Percentiles rank a stretch among this genome's conserved stretches.
Conservation (phyloP, 164 flowering plant species). For the Macadamia integrifolia region DNA sequence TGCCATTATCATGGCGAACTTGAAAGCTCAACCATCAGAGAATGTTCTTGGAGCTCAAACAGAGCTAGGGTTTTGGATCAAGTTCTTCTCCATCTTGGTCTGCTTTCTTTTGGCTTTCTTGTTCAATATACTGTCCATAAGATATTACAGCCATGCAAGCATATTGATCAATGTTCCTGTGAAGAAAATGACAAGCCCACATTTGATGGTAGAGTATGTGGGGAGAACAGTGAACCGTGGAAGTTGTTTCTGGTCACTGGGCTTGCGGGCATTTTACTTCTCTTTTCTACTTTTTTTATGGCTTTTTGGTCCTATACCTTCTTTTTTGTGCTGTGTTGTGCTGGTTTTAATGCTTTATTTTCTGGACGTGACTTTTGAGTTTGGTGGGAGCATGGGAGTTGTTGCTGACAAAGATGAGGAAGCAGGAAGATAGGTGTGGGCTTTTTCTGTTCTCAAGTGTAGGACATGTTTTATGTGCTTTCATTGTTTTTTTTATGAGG, state of each 20-base stretch:
- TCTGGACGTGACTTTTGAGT: conserved; percentile 35
- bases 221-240: conserved; percentile 40
- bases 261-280: conserved; percentile 55
- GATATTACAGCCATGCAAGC: conserved; percentile 71
- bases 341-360: conserved; percentile 42
- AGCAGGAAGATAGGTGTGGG: too few relatives aligned
- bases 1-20: too few relatives aligned
- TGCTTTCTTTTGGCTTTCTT: conserved; percentile 60
- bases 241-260: conserved; percentile 18
- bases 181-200: conserved; percentile 25
- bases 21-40: background rate
- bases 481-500: too few relatives aligned
- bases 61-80: conserved; percentile 33
- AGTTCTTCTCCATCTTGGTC: conserved; percentile 47
- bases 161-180: conserved; percentile 58
- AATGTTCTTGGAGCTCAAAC: conserved; percentile 33
- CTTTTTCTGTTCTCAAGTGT: too few relatives aligned
- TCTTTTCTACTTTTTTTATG: conserved; percentile 63
- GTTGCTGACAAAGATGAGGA: too few relatives aligned
- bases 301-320: conserved; percentile 72
- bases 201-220: conserved; percentile 38
- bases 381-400: too few relatives aligned
- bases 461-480: too few relatives aligned
- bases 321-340: conserved; percentile 38
- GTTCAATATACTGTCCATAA: conserved; percentile 54